Percentiles rank a stretch among this genome's conserved stretches.
These are phyloP conservation scores for Cyclotella choctawhatcheeana DNA, from an alignment of 108 stramenopile genomes.

Conservation along the genomic window DNA sequence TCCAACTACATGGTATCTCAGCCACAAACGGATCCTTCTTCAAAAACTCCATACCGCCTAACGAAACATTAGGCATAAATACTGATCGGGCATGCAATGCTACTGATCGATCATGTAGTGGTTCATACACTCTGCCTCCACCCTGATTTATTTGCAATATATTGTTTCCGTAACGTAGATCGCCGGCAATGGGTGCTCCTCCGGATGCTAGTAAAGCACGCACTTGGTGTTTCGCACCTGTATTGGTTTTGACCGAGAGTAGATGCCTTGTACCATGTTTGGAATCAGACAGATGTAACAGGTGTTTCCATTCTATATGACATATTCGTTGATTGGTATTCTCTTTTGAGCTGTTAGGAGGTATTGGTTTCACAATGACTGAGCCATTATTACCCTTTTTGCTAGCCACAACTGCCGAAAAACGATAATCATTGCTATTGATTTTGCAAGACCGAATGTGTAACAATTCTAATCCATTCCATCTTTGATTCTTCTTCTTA, in stretches of 20 bases:
- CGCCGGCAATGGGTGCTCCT: constrained; percentile 71
- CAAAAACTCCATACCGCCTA: constrained; percentile 63
- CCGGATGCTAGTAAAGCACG: constrained; percentile 75
- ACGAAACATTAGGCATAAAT: constrained; percentile 53
- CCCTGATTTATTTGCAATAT: constrained; percentile 16
- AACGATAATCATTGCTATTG: constrained; percentile 11
- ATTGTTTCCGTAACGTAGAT: constrained; percentile 74
- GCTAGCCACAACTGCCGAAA: constrained; percentile 40
- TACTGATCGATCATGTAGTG: constrained; percentile 79
- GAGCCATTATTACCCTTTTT: constrained; percentile 23
- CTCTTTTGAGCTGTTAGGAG: constrained; percentile 1
- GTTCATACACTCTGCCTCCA: constrained; percentile 40
- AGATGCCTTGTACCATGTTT: constrained; percentile 28
- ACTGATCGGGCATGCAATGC: constrained; percentile 81
- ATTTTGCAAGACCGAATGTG: constrained; percentile 26
- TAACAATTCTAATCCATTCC: constrained; percentile 42
- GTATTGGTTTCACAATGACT: constrained; percentile 41
- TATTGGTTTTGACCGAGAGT: constrained; percentile 60
- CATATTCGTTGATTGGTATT: constrained; percentile 26
- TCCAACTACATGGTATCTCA: constrained; percentile 62
- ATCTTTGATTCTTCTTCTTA: constrained; percentile 3
- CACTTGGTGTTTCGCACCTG: constrained; percentile 86
- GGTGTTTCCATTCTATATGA: constrained; percentile 60
- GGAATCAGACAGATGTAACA: constrained; percentile 24
- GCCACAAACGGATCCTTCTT: constrained; percentile 59